Base-by-base conservation (phyloP, 192 early-diverging fungal genomes). In the Rhizophagus prolifer region DNA sequence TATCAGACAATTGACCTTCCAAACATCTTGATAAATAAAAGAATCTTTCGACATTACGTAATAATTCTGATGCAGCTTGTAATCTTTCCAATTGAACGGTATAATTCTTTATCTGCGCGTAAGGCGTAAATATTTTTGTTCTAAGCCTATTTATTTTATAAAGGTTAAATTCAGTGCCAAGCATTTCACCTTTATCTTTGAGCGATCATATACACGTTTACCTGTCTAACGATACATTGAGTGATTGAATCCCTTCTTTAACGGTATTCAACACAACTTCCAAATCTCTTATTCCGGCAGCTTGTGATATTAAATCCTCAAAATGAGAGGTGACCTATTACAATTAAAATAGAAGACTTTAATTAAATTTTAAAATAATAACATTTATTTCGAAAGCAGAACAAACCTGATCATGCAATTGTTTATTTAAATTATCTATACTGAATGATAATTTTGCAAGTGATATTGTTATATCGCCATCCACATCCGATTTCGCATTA, bases 391-490 rank as follows among this genome's bases (percentile, higher is more conserved):
- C 23, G 28, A 16, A 16, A 60, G 38, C 62, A 2, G 28, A 26
- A 19, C 16, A 70, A 26, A 91, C 92, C 84, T 92, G 90, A 23
- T 92, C 89, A 28, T 92, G 89, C 19, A 93, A 86, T 50, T 93
- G 86, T 71, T 91, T 92, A 78, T 90, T 92, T 61, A 93, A 78
- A 80, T 90, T 91, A 58, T 93, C 92, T 23, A 93, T 88, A 36
- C 84, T 89, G 83, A 91, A 92, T 12, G 85, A 86, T 31, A 93
- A 81, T 77, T 88, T 91, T 26, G 90, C 82, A 0, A 93, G 81
- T 9, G 90, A 87, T 5, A 90, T 90, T 8, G 86, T 77, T 16
- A 93, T 86, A 80, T 93, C 91, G 4, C 85, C 84, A 60, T 90
- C 90, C 1, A 85, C 81, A 23, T 82, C 83, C 13, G 84, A 80